Conservation (phyloP, 148 eudicot genomes). For the Drosera capensis region DNA sequence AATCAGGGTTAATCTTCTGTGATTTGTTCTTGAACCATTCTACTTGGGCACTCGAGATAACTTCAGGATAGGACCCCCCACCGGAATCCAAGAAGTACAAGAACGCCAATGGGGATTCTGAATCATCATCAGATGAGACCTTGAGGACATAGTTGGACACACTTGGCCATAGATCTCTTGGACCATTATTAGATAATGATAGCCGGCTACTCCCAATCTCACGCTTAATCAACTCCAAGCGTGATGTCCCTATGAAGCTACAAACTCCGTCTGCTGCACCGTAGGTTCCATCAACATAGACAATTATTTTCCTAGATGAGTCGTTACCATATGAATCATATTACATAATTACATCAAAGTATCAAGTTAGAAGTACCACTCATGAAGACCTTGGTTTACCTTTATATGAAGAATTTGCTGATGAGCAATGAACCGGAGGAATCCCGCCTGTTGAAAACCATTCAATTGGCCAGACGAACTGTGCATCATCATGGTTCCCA, state of each 20-base stretch:
- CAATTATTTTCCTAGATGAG: neutral
- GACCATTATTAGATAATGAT: slow-evolving; percentile 49
- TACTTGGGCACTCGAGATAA: slow-evolving; percentile 56
- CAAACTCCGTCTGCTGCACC: slow-evolving; percentile 32
- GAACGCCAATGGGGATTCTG: slow-evolving; percentile 33
- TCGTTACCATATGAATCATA: neutral
- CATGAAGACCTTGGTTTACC: slow-evolving; percentile 17
- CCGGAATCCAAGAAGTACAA: slow-evolving; percentile 89
- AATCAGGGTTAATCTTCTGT: slow-evolving; percentile 50
- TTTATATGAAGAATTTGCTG: slow-evolving; percentile 12
- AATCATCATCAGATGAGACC: slow-evolving; percentile 31
- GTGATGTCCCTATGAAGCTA: slow-evolving; percentile 54
- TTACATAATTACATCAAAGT: neutral
- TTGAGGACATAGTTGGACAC: slow-evolving; percentile 62
- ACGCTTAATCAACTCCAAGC: slow-evolving; percentile 42
- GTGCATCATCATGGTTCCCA: slow-evolving; percentile 91
- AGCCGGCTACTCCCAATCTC: slow-evolving; percentile 31
- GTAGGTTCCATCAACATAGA: neutral
- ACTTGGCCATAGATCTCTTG: slow-evolving; percentile 68
- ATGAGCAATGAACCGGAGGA: slow-evolving; percentile 46
- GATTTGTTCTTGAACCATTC: slow-evolving; percentile 60
- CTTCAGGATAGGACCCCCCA: slow-evolving; percentile 93
- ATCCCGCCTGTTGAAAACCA: slow-evolving; percentile 74
- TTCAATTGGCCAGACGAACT: slow-evolving; percentile 74
- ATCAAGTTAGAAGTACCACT: neutral